Evolutionary conservation across 2,329 filamentous ascomycete genomes (phyloP), one percentile per base, ranked within the genome.

Genomic region (Fusarium verrucosum): DNA sequence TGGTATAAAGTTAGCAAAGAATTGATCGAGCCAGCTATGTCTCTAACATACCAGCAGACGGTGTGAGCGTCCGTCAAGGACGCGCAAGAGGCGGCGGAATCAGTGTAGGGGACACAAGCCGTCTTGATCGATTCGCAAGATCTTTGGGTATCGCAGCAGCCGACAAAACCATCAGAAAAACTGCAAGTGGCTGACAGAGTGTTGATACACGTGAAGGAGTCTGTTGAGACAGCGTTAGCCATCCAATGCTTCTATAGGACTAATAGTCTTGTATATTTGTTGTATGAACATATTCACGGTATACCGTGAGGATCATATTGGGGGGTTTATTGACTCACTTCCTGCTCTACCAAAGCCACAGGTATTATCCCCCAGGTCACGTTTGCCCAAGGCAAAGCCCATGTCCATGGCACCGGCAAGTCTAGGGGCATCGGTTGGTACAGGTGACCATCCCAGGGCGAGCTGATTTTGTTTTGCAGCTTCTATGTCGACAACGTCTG

Each of bases 41-140:
- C 6, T 17, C 16, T 30, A 23, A 54, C 70, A 43, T 66, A 77
- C 76, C 76, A 78, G 70, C 76, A 78, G 16, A 77, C 60, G 4
- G 75, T 78, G 43, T 77, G 74, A 16, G 28, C 28, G 16, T 30
- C 28, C 5, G 28, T 30, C 28, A 30, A 30, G 28, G 28, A 10
- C 28, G 14, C 16, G 28, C 28, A 30, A 30, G 10, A 10, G 5
- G 11, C 28, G 7, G 13, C 28, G 28, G 28, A 30, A 14, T 30
- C 13, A 6, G 49, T 36, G 36, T 73, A 77, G 67, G 74, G 63
- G 49, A 78, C 64, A 30, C 76, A 78, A 4, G 62, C 64, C 14
- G 75, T 78, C 65, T 74, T 74, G 32, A 78, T 67, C 7, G 61
- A 50, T 9, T 63, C 69, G 47, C 76, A 78, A 25, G 65, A 49